A percentile compares a stretch with the other conserved stretches of the same genome.
Conservation (phyloP, 1,284 basidiomycete genomes). For the Tilletia horrida region DNA sequence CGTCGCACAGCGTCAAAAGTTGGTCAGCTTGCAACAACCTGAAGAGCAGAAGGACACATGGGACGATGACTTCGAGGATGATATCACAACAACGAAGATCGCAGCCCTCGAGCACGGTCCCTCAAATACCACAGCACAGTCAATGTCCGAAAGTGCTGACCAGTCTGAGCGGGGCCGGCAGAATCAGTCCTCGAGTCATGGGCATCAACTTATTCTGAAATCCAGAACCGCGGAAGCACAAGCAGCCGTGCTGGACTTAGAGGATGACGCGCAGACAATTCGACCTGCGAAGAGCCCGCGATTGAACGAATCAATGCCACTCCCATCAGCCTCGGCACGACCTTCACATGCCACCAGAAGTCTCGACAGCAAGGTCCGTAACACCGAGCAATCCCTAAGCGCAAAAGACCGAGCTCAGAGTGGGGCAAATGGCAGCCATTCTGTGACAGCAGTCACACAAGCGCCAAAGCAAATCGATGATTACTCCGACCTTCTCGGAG, state of each 20-base stretch:
- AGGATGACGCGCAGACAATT: conserved; percentile 58
- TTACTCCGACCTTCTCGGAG: conserved; percentile 47
- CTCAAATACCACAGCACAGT: neutral
- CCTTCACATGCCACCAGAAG: neutral
- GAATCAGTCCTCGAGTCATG: too few relatives aligned
- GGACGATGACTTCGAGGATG: conserved; percentile 96
- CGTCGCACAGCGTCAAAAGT: conserved; percentile 28
- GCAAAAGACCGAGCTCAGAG: too few relatives aligned
- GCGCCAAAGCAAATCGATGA: conserved; percentile 52
- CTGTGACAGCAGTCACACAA: too few relatives aligned
- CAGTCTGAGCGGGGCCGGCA: too few relatives aligned
- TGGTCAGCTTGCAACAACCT: conserved; percentile 60
- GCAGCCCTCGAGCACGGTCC: conserved; percentile 61
- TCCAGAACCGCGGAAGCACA: too few relatives aligned
- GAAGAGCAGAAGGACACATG: conserved; percentile 77
- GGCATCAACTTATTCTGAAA: too few relatives aligned
- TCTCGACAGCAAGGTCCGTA: neutral
- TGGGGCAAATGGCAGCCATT: too few relatives aligned
- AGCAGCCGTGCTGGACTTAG: conserved; percentile 20
- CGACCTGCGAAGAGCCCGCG: conserved; percentile 30
- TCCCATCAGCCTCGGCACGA: conserved; percentile 23
- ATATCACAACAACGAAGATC: conserved; percentile 77
- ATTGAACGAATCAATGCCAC: neutral
- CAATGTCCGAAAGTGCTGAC: too few relatives aligned
- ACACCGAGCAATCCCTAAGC: too few relatives aligned